Evolutionary conservation across 306 rosid species (phyloP), one percentile per base, ranked within the genome.

Genomic region (Rosa rugosa): DNA sequence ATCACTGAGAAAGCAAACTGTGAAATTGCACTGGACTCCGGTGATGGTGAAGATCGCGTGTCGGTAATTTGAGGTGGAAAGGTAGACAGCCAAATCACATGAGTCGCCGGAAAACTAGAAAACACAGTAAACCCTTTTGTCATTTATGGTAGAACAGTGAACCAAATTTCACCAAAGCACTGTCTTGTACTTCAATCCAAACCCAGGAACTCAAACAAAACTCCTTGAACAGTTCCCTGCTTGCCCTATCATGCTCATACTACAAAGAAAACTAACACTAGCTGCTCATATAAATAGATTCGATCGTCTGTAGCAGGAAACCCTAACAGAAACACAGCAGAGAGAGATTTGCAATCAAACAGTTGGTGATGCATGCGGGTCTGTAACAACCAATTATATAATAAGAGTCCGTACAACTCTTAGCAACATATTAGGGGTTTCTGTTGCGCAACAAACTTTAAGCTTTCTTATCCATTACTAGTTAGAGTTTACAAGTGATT

Each of bases 11-110:
- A 31, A 23, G 85, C 76, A 77, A 90, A 80, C 78, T 87, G 25
- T 73, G 92, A 90, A 44, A 89, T 72, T 0, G 83, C 87, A 65
- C 73, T 77, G 40, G 83, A 85, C 73, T 87, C 92, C 3, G 82
- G 85, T 9, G 90, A 87, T 0, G 88, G 86, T 0, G 78, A 70
- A 51, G 94, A 89, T 51, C 66, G 71, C 7, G 90, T 77, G 31
- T 7, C 67, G 44, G 72, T 71, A 13, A 69, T 65, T 23, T 40
- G 83, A 53, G 82, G 76, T 0, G 82, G 56, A 59, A 81, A 85
- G 5, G 57, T 72, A 73, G 75, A 62, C 54, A 53, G 81, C 53
- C 67, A 74, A 70, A 63, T 77, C 66, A 57, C 75, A 57, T 8
- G 63, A 53, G 51, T 78, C 9, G 73, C 51, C 63, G 50, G 74